phyloP scores from a whole-genome alignment of 2,329 filamentous ascomycete genomes.

The Monosporascus sp. region DNA sequence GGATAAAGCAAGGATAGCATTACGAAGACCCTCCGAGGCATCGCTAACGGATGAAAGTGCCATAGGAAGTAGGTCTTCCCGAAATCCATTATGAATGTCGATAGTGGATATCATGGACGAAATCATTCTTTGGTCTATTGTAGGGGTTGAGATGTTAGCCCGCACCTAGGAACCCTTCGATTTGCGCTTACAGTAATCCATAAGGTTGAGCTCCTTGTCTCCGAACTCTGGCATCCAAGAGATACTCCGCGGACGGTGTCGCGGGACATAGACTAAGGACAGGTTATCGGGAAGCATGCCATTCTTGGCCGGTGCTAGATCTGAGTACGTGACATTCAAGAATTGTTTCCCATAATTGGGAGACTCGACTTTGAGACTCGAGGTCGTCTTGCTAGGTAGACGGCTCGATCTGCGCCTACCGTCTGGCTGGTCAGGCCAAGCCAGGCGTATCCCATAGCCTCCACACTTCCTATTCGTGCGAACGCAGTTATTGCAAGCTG shows the following conservation, averaged over 20 bases:
- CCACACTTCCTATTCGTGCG: conserved; percentile 36
- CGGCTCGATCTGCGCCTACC: conserved; percentile 32
- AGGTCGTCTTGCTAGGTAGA: conserved; percentile 26
- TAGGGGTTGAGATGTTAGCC: conserved; percentile 6
- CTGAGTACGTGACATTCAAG: conserved; percentile 34
- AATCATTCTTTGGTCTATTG: conserved; percentile 33
- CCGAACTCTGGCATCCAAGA: conserved; percentile 23
- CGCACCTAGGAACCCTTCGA: background rate
- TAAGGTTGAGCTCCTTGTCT: conserved; percentile 25
- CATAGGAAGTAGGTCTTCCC: conserved; percentile 40
- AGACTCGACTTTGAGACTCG: conserved; percentile 20
- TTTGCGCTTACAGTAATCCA: conserved; percentile 24
- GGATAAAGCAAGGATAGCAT: conserved; percentile 40
- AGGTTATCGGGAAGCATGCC: conserved; percentile 22
- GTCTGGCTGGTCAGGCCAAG: conserved; percentile 44
- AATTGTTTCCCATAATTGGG: conserved; percentile 32
- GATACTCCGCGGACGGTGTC: conserved; percentile 22
- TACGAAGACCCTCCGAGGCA: conserved; percentile 33
- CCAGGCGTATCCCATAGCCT: conserved; percentile 41
- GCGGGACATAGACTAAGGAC: conserved; percentile 17
- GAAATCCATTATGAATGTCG: conserved; percentile 42
- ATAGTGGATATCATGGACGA: conserved; percentile 43
- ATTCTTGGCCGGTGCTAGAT: conserved; percentile 29
- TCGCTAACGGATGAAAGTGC: conserved; percentile 31
- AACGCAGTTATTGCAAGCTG: conserved; percentile 39